Percentiles rank a stretch among this genome's conserved stretches.
Conservation (phyloP, 768 basidiomycete species). For the Solioccasus polychromus region DNA sequence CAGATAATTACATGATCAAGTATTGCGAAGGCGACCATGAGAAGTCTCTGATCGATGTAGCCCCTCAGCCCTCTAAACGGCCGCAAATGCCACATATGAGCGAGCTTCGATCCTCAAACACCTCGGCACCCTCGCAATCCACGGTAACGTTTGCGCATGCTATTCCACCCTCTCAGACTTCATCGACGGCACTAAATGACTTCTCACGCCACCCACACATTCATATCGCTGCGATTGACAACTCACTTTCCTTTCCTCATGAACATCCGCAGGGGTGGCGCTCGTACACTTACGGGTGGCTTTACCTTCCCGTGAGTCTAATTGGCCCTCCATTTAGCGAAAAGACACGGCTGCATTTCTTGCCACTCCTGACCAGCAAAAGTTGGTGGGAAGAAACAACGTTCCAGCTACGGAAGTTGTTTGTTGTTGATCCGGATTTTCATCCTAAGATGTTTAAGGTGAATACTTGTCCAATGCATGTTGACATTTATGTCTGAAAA, state of each 20-base stretch:
- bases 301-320: conserved; percentile 80
- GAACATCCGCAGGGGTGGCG: conserved; percentile 82
- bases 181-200: conserved; percentile 26
- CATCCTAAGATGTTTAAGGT: conserved; percentile 89
- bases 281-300: conserved; percentile 85
- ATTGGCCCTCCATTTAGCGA: conserved; percentile 86
- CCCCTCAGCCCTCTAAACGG: conserved; percentile 65
- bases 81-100: conserved; percentile 73
- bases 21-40: conserved; percentile 82
- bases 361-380: conserved; percentile 79
- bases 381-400: conserved; percentile 91
- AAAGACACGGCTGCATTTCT: conserved; percentile 75
- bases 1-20: conserved; percentile 93
- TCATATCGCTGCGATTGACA: conserved; percentile 92
- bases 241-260: conserved; percentile 89
- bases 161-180: conserved; percentile 36
- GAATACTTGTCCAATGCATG: conserved; percentile 22
- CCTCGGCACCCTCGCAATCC: conserved; percentile 36
- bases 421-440: conserved; percentile 81
- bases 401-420: conserved; percentile 69
- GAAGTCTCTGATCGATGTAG: conserved; percentile 73
- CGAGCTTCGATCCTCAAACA: conserved; percentile 55
- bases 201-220: conserved; percentile 74
- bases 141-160: conserved; percentile 38
- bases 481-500: conserved; percentile 6